Base-by-base conservation (phyloP, 352 stramenopile species). In the Pythium pyrilobum region DNA sequence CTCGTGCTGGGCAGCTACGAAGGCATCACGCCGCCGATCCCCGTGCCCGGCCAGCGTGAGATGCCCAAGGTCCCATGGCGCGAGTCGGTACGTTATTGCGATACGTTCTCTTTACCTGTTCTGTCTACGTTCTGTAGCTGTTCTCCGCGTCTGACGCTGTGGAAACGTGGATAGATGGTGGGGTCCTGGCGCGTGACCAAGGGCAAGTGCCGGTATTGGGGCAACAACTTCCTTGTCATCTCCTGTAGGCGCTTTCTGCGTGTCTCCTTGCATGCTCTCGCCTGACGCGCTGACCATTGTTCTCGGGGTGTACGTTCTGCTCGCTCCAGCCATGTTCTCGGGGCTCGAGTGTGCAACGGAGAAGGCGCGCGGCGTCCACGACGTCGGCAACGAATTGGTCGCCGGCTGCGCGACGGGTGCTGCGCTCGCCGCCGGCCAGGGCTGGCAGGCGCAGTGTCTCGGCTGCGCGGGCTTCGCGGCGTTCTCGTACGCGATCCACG, bases 341-440 rank as follows among this genome's bases (percentile, higher is more conserved):
- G 93, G 92, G 27, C 73, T 96, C 7, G 96, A 98, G 69, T 98
- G 96, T 53, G 71, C 86, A 15, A 77, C 96, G 2, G 95, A 98
- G 71, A 98, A 98, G 66, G 87, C 85, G 56, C 75, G 96, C 25
- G 96, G 88, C 41, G 91, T 95, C 20, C 90, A 98, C 63, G 96
- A 98, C 66, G 88, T 98, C 38, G 95, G 89, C 62, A 98, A 98
- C 72, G 81, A 91, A 20, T 79, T 98, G 23, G 67, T 95, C 28
- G 94, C 89, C 29, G 96, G 96, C 42, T 98, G 96, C 65, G 87
- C 96, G n/a, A 98, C 96, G 5, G 96, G 96, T 25, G 96, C 92
- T 5, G 93, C 92, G 4, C 72, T 98, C 36, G 93, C 97, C 39
- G 91, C 92, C 29, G 96, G 96, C 21, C 81, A 96, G 51, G 96